Conservation (phyloP, 768 basidiomycete species). For the Boletales sp. region DNA sequence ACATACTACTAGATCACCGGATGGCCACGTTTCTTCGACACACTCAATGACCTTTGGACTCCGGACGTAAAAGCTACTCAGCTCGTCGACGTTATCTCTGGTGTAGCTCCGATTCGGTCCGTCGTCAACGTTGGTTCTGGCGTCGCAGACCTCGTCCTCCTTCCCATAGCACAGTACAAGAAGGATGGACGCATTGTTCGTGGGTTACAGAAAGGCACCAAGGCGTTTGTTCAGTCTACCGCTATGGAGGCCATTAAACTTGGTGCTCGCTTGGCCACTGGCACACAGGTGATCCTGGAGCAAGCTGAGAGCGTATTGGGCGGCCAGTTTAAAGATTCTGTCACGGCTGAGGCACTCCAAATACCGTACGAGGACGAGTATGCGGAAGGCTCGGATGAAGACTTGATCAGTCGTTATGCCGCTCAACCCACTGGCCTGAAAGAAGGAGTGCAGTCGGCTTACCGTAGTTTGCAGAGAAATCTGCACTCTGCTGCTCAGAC, state of each 20-base stretch:
- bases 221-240: slow-evolving; percentile 89
- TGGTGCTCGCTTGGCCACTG: slow-evolving; percentile 90
- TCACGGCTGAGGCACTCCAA: slow-evolving; percentile 67
- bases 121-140: slow-evolving; percentile 97
- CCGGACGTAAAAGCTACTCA: slow-evolving; percentile 99
- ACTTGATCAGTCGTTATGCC: slow-evolving; percentile 84
- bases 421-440: slow-evolving; percentile 80
- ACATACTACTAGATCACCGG: slow-evolving; percentile 73
- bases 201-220: slow-evolving; percentile 92
- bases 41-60: slow-evolving; percentile 97
- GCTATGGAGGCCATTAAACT: slow-evolving; percentile 95
- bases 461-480: slow-evolving; percentile 81
- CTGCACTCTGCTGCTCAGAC: slow-evolving; percentile 95
- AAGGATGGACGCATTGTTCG: slow-evolving; percentile 92
- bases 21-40: slow-evolving; percentile 85
- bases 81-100: slow-evolving; percentile 93
- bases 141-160: slow-evolving; percentile 90
- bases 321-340: slow-evolving; percentile 61
- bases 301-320: slow-evolving; percentile 91
- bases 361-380: slow-evolving; percentile 33
- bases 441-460: slow-evolving; percentile 91
- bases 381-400: slow-evolving; percentile 38
- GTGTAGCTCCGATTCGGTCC: slow-evolving; percentile 93
- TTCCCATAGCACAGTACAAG: slow-evolving; percentile 96
- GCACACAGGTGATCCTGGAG: slow-evolving; percentile 96